Evolutionary conservation across 2,329 filamentous ascomycete genomes (phyloP), one percentile per base, ranked within the genome.

Genomic region (Grosmannia penicillata): DNA sequence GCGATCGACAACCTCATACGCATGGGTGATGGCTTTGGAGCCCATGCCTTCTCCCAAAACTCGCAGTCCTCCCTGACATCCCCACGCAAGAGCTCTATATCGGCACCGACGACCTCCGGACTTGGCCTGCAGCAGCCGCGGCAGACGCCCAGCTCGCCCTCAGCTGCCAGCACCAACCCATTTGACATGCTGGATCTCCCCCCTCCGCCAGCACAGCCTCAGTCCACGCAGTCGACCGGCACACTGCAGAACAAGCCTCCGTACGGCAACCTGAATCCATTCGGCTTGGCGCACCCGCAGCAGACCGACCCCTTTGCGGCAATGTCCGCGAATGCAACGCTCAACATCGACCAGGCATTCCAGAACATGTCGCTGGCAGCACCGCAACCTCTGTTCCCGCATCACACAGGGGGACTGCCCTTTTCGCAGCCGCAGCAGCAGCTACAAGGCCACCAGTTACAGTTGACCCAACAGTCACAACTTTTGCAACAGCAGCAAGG

Each of bases 1-100:
- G 77, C 89, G 0, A 75, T 96, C 32, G 89, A 96, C 56, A 75
- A 84, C 15, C 60, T 98, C 51, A 75, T 91, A 40, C 73, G 85
- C 47, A 60, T 95, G 28, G 89, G 87, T 21, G 86, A 93, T 52
- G 77, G 75, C 24, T 41, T 86, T 19, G 85, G 93, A 53, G 77
- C 74, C 27, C 43, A 46, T 14, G 46, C 45, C 8, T 47, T 48
- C 14, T 45, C 47, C 3, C 40, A 45, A 2, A 30, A 46, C 4
- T 40, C 44, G 4, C 51, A 63, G 21, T 56, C 60, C n/a, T 60
- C 62, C 7, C 51, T 63, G 21, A 56, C 60, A n/a, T 60, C 62
- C 7, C 63, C 66, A 40, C 62, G 65, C 29, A 65, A 69, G 39
- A 61, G 26, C 39, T 51, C 51, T 1, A 38, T 66, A 24, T 63